Base-by-base conservation (phyloP, 306 rosid species). In the Rosa chinensis region DNA sequence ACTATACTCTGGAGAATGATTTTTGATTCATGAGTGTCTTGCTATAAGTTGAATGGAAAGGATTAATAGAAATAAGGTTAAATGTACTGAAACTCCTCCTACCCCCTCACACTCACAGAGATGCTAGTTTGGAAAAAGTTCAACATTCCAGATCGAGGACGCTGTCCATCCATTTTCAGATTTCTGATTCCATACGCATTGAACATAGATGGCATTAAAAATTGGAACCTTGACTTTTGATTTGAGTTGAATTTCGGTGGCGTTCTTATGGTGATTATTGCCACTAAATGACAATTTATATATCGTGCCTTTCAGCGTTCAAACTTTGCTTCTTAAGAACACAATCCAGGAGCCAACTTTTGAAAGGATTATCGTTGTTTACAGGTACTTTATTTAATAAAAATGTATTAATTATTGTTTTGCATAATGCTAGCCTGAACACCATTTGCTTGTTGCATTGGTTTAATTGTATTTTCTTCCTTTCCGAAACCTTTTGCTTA, bases 331-430 rank as follows among this genome's bases (percentile, higher is more conserved):
- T 80, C 81, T 90, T 85, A 91, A 88, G 87, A 91, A 84, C 74
- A 83, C 88, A 77, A 92, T 95, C 79, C 98, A 95, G 85, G 99
- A 95, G 86, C 99, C 99, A 14, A 95, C 99, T 67, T 95, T 95
- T 83, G 99, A 92, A 81, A 82, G 97, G 88, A 93, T 95, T 28
- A 95, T 92, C 78, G 97, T 95, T 56, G 87, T 93, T 74, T 92
- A 95, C 94, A 91, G 99, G 99, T 95, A 87, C 71, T 53, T 45
- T 76, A 8, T 66, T 49, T 73, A 21, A 35, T 18, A 47, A 48
- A 66, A 35, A 35, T 14, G 4, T 35, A 21, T 45, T 72, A 17
- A 21, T 45, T 72, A 17, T 48, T 35, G 52, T 39, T 67, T 35
- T 71, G 20, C 49, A 67, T 53, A 20, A 45, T 18, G 42, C 6